These are phyloP conservation scores for Lentinus brumalis DNA, from an alignment of 768 basidiomycete genomes.

Conservation along the genomic window DNA sequence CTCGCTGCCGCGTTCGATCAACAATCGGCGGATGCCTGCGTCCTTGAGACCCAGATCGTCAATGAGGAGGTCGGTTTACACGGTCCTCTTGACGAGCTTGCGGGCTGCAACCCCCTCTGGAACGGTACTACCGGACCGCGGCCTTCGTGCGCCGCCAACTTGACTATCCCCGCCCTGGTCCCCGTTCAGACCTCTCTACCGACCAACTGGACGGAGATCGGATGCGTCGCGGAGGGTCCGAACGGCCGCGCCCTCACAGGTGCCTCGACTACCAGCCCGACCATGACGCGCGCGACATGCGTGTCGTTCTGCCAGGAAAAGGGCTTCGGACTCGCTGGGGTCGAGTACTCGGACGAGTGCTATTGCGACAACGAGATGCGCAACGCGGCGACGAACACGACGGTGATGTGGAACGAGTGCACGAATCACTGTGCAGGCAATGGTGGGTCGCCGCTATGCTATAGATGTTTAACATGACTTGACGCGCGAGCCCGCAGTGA, in stretches of 20 bases:
- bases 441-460: constrained; percentile 10
- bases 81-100: constrained; percentile 17
- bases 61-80: constrained; percentile 21
- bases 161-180: constrained; percentile 10
- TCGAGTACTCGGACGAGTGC: constrained; percentile 30
- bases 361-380: constrained; percentile 29
- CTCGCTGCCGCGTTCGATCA: constrained; percentile 24
- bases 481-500: neutral
- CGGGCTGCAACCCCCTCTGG: constrained; percentile 28
- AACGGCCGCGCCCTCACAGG: constrained; percentile 28
- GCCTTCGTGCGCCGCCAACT: constrained; percentile 9
- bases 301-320: constrained; percentile 26
- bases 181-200: constrained; percentile 18
- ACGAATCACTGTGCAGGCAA: constrained; percentile 24
- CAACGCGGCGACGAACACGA: constrained; percentile 24
- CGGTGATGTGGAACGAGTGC: constrained; percentile 25
- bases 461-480: no score
- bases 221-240: constrained; percentile 29
- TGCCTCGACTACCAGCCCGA: constrained; percentile 19
- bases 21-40: constrained; percentile 21
- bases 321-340: constrained; percentile 29
- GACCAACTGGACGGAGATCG: constrained; percentile 23
- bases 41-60: constrained; percentile 20
- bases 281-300: constrained; percentile 27
- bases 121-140: constrained; percentile 9